These are phyloP conservation scores for Gynochthodes officinalis DNA, from an alignment of 257 asterid genomes.

Conservation along the genomic window DNA sequence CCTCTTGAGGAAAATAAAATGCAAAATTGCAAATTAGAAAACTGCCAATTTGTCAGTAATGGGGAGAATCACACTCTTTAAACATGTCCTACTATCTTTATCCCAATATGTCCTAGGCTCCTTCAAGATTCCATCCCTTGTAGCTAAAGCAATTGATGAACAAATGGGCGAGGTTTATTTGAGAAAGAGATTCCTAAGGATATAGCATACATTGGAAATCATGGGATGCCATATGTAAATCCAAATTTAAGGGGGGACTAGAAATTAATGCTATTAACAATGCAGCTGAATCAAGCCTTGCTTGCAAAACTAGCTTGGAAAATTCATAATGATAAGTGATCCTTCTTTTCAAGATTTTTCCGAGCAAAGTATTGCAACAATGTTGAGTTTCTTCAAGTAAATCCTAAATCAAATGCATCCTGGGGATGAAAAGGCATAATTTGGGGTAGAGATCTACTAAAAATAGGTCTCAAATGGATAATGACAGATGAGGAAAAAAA, in stretches of 20 bases:
- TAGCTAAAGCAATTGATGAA: neutral
- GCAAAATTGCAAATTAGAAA: no score
- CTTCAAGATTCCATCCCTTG: neutral
- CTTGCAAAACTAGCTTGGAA: neutral
- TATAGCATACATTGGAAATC: neutral
- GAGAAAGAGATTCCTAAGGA: neutral
- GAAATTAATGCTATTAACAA: neutral
- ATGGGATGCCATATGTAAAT: neutral
- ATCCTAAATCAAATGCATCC: neutral
- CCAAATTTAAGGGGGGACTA: neutral
- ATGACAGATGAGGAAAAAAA: no score
- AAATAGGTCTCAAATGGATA: no score
- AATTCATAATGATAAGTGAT: no score
- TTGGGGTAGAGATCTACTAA: neutral
- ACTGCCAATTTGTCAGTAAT: no score
- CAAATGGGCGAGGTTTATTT: neutral
- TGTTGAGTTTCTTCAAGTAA: neutral
- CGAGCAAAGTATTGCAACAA: neutral
- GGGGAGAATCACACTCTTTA: no score
- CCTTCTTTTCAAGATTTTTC: neutral
- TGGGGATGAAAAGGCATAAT: neutral
- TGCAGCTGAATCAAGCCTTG: neutral
- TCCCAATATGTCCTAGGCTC: neutral
- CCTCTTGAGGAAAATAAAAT: no score
- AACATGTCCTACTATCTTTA: neutral